Evolutionary conservation across 1,284 basidiomycete genomes (phyloP).

Genomic region (Ganoderma lucidum): DNA sequence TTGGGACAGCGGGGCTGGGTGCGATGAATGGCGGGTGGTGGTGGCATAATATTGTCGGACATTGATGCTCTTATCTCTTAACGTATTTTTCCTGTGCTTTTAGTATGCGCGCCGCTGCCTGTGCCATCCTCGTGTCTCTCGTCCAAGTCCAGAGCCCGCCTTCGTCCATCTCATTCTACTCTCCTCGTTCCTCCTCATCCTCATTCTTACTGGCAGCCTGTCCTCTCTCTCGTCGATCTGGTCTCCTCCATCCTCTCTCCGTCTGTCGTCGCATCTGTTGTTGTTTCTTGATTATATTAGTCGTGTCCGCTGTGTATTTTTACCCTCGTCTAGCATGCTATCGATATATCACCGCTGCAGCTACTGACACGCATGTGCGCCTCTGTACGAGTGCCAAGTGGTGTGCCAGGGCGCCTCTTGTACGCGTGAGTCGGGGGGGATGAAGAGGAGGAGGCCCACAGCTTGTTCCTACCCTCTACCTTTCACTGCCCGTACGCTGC

Average conservation of each 20-base stretch:
- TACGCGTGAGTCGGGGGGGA: background rate
- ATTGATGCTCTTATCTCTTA: constrained; percentile 36
- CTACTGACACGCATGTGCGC: constrained; percentile 3
- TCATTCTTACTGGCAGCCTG: constrained; percentile 19
- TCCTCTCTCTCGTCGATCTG: constrained; percentile 17
- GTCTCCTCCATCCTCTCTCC: constrained; percentile 19
- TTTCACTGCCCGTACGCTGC: background rate
- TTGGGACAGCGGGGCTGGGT: constrained; percentile 6
- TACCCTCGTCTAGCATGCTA: constrained; percentile 45
- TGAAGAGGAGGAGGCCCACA: background rate
- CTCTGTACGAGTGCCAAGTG: background rate
- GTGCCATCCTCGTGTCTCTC: constrained; percentile 11
- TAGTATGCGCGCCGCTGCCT: constrained; percentile 34
- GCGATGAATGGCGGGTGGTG: background rate
- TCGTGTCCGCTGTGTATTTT: constrained; percentile 46
- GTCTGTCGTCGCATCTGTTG: constrained; percentile 44
- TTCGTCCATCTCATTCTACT: constrained; percentile 4
- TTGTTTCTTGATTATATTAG: constrained; percentile 44
- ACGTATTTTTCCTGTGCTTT: constrained; percentile 38
- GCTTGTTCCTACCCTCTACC: constrained; percentile 1
- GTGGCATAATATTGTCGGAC: constrained; percentile 18
- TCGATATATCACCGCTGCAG: constrained; percentile 41
- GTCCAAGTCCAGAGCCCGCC: constrained; percentile 10
- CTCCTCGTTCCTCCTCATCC: constrained; percentile 14
- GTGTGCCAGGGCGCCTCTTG: background rate